Conservation (phyloP, 257 asterid species). For the Solanum pinnatisectum region DNA sequence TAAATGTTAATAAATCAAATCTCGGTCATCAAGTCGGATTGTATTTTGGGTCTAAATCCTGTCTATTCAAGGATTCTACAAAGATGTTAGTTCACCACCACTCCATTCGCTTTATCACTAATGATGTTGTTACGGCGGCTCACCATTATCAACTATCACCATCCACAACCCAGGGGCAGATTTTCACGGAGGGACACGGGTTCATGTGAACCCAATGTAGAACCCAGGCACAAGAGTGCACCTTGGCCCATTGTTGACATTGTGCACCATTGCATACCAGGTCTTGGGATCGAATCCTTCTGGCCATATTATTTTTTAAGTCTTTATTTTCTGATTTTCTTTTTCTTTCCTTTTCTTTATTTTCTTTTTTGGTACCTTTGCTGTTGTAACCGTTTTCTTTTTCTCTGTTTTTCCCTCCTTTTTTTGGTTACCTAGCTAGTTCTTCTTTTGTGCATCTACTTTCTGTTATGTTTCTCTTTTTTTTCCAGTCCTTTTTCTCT, state of each 20-base stretch:
- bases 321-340: not conserved
- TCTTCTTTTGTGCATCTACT: not conserved
- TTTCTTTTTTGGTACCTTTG: not conserved
- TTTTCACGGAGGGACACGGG: not conserved
- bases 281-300: not conserved
- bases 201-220: not conserved
- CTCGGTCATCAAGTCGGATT: not conserved
- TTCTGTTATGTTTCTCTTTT: not conserved
- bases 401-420: not conserved
- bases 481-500: not conserved
- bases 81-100: not conserved
- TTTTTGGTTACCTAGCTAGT: not conserved
- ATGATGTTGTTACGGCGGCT: not conserved
- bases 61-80: not conserved
- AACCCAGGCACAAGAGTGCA: not conserved
- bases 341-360: not conserved
- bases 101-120: not conserved
- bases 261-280: not conserved
- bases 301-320: not conserved
- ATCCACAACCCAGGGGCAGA: not conserved
- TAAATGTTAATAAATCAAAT: not conserved
- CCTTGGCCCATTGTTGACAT: not conserved
- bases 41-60: not conserved
- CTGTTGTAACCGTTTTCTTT: not conserved
- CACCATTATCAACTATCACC: not conserved